phyloP scores from a whole-genome alignment of 106 monocot genomes.

The Acanthochlamys bracteata region DNA sequence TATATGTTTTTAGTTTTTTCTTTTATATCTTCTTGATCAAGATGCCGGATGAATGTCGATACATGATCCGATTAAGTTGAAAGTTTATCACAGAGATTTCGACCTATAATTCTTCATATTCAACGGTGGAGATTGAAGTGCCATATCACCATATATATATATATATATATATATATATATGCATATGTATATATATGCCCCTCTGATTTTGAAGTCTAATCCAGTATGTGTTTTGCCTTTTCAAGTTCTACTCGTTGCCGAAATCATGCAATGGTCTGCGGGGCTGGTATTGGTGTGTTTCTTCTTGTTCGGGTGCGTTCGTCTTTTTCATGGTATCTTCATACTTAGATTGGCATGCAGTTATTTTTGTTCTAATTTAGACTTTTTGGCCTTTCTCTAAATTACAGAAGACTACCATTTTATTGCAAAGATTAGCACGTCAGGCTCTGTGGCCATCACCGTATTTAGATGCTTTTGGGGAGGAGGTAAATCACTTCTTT shows the following conservation, averaged over 20 bases:
- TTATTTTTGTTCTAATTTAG: not conserved
- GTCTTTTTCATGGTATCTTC: not conserved
- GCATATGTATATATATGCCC: no score
- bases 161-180: no score
- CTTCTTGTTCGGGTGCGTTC: conserved; percentile 66
- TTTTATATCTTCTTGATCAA: no score
- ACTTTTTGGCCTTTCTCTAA: conserved; percentile 5
- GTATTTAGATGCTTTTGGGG: conserved; percentile 92
- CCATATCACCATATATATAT: no score
- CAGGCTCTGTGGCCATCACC: conserved; percentile 80
- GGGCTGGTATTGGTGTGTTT: conserved; percentile 89
- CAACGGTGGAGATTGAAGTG: no score
- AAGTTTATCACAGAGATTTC: no score
- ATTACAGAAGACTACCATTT: conserved; percentile 68
- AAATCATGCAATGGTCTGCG: conserved; percentile 67
- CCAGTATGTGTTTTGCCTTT: conserved; percentile 4
- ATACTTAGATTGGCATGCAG: no score
- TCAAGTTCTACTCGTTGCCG: conserved; percentile 56
- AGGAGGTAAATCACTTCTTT: conserved; percentile 91
- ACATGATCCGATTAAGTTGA: no score
- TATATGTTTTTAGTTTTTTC: no score
- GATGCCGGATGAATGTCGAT: no score
- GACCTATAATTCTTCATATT: no score
- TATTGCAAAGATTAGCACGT: conserved; percentile 73
- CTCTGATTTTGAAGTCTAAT: no score